A percentile compares a stretch with the other conserved stretches of the same genome.
Evolutionary conservation across 495 filamentous ascomycete genomes (phyloP).

Genomic region (Xylaria nigripes): DNA sequence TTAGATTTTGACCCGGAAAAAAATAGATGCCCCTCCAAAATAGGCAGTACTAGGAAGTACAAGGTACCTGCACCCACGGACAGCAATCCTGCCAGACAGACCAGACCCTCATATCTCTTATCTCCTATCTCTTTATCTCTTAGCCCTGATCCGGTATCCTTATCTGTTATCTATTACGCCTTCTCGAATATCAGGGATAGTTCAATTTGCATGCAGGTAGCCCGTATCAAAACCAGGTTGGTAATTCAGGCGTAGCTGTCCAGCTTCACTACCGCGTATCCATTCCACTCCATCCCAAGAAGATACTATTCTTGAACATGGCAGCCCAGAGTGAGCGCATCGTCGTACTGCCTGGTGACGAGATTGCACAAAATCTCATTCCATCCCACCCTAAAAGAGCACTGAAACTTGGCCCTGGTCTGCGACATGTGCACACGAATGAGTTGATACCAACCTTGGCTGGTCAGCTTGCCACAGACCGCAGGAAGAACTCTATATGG

Average conservation of each 20-base stretch:
- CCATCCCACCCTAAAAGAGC: conserved; percentile 56
- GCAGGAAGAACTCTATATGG: conserved; percentile 71
- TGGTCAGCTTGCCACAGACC: conserved; percentile 69
- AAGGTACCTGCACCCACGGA: background rate
- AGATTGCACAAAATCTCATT: conserved; percentile 54
- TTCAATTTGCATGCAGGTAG: no score
- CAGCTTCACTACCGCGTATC: background rate
- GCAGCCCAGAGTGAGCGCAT: conserved; percentile 35
- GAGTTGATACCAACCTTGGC: conserved; percentile 67
- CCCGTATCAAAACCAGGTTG: background rate
- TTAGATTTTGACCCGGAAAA: conserved; percentile 10
- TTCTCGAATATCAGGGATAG: background rate
- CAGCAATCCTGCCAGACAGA: background rate
- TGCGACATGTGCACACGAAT: conserved; percentile 62
- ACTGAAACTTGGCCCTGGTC: conserved; percentile 77
- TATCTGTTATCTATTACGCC: no score
- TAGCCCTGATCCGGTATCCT: no score
- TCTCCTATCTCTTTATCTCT: conserved; percentile 2
- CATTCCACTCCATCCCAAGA: background rate
- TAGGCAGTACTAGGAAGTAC: background rate
- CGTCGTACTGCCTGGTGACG: conserved; percentile 73
- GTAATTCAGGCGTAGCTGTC: background rate
- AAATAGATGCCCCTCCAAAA: conserved; percentile 20
- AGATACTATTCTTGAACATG: conserved; percentile 25
- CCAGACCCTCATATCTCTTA: background rate